Conservation (phyloP, 495 filamentous ascomycete species). For the Xylaria curta region DNA sequence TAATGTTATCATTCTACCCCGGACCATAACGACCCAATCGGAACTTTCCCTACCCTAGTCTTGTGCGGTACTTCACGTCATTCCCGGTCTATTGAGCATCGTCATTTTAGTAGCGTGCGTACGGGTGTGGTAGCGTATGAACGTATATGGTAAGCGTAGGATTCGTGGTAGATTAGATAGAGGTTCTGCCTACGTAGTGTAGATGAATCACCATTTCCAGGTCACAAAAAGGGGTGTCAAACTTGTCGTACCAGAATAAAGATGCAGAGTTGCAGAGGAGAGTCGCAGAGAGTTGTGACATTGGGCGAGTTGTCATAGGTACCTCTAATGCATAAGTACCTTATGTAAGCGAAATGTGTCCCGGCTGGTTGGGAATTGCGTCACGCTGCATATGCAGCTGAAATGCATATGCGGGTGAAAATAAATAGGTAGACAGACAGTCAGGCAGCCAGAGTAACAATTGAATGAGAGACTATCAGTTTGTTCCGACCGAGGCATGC, state of each 20-base stretch:
- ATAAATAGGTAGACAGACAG: neutral
- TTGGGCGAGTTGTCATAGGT: too few relatives aligned
- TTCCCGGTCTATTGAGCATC: neutral
- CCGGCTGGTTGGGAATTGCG: neutral
- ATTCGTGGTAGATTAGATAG: neutral
- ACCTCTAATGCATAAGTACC: too few relatives aligned
- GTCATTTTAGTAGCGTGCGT: neutral
- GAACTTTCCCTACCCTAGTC: neutral
- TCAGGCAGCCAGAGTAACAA: too few relatives aligned
- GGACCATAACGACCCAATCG: conserved; percentile 16
- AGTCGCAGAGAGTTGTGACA: too few relatives aligned
- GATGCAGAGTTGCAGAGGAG: too few relatives aligned
- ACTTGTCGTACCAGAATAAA: too few relatives aligned
- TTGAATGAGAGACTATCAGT: too few relatives aligned
- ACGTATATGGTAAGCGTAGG: conserved; percentile 14
- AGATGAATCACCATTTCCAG: neutral
- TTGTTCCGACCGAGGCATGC: too few relatives aligned
- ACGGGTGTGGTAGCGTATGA: too few relatives aligned
- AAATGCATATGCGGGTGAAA: conserved; percentile 19
- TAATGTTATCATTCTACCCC: neutral
- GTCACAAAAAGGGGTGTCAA: neutral
- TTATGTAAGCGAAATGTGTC: neutral
- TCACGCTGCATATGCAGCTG: conserved; percentile 25
- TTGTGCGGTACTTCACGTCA: neutral
- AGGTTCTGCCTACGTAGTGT: too few relatives aligned